Evolutionary conservation across 2,329 filamentous ascomycete species (phyloP).

Genomic region (Onygena corvina): DNA sequence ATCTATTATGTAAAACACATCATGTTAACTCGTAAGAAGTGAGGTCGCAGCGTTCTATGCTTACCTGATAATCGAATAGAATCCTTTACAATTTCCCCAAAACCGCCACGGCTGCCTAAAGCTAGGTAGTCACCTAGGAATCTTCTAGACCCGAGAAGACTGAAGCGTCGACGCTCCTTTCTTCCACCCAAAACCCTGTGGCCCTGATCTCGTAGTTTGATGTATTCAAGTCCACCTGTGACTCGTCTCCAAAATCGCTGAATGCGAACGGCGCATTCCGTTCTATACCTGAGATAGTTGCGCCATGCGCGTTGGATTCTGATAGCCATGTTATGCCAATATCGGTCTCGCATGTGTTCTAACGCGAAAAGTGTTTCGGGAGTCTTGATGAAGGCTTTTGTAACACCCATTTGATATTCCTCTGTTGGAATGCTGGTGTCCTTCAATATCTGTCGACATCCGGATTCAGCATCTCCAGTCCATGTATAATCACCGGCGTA

Average conservation of each 20-base stretch:
- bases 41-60: conserved; percentile 12
- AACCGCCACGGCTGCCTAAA: conserved; percentile 65
- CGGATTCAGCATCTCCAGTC: conserved; percentile 76
- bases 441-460: conserved; percentile 83
- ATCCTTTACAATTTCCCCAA: conserved; percentile 67
- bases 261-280: conserved; percentile 84
- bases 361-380: conserved; percentile 93
- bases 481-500: conserved; percentile 97
- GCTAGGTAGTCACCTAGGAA: conserved; percentile 94
- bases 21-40: not conserved
- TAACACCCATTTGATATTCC: conserved; percentile 94
- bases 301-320: conserved; percentile 95
- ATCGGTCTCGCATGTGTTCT: conserved; percentile 93
- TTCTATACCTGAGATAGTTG: conserved; percentile 84
- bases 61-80: conserved; percentile 58
- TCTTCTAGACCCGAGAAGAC: conserved; percentile 76
- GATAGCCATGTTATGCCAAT: conserved; percentile 99
- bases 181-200: conserved; percentile 68
- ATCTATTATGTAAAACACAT: conserved; percentile 18
- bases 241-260: conserved; percentile 94
- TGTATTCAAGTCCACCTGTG: conserved; percentile 75
- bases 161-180: conserved; percentile 86
- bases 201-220: conserved; percentile 77
- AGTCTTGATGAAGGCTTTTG: conserved; percentile 96
- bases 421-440: conserved; percentile 91